phyloP scores from a whole-genome alignment of 345 rosid genomes.

The Ricinus communis region DNA sequence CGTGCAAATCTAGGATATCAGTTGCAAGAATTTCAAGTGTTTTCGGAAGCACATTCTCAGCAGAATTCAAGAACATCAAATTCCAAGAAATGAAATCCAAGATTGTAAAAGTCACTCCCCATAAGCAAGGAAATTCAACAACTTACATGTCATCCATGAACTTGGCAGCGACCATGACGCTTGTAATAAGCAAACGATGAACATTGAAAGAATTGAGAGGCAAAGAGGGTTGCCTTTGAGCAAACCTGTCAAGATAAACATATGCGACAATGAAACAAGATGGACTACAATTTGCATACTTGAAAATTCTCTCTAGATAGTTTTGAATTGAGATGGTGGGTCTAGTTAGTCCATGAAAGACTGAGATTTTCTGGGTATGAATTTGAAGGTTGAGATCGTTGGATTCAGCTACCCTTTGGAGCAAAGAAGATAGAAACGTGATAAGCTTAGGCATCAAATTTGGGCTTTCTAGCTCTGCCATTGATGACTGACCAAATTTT shows the following conservation, averaged over 20 bases:
- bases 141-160: slow-evolving; percentile 94
- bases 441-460: slow-evolving; percentile 62
- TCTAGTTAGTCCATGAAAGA: slow-evolving; percentile 72
- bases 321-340: slow-evolving; percentile 74
- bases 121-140: not conserved
- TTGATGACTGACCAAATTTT: slow-evolving; percentile 13
- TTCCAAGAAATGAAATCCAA: not conserved
- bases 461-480: slow-evolving; percentile 74
- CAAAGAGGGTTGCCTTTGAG: slow-evolving; percentile 65
- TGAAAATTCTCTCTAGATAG: slow-evolving; percentile 76
- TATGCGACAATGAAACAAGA: slow-evolving; percentile 84
- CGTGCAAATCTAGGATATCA: not conserved
- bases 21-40: not conserved
- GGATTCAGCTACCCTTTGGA: slow-evolving; percentile 65
- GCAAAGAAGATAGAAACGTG: slow-evolving; percentile 68
- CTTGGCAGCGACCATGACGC: slow-evolving; percentile 83
- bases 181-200: slow-evolving; percentile 83
- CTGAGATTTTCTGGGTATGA: slow-evolving; percentile 55
- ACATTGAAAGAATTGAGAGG: slow-evolving; percentile 87
- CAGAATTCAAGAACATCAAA: slow-evolving; percentile 1
- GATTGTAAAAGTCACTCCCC: not conserved
- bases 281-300: slow-evolving; percentile 89
- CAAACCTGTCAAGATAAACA: slow-evolving; percentile 81
- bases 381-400: slow-evolving; percentile 48
- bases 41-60: not conserved